These are phyloP conservation scores for Beauveria sp. DNA, from an alignment of 2,329 filamentous ascomycete genomes.

Conservation along the genomic window DNA sequence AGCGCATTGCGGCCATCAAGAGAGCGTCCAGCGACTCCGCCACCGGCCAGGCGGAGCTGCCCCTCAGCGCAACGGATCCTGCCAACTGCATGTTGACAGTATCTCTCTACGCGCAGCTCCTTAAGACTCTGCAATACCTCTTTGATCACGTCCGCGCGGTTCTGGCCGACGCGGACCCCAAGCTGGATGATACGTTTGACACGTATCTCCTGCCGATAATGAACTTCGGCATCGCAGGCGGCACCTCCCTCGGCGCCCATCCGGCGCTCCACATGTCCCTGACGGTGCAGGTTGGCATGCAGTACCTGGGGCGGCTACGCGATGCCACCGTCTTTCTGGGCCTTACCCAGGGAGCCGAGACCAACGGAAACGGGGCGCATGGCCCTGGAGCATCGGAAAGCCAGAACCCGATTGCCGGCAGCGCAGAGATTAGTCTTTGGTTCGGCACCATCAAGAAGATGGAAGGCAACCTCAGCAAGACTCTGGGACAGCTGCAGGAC, in stretches of 20 bases:
- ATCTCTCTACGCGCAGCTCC: conserved; percentile 30
- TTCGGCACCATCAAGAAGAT: conserved; percentile 15
- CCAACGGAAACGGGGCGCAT: conserved; percentile 8
- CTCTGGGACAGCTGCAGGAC: conserved; percentile 15
- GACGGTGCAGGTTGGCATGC: conserved; percentile 34
- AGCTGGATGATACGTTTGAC: conserved; percentile 20
- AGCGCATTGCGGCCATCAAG: conserved; percentile 7
- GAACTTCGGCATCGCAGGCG: conserved; percentile 27
- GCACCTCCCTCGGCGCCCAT: conserved; percentile 29
- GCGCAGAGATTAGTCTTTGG: conserved; percentile 21
- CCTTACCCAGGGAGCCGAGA: conserved; percentile 10
- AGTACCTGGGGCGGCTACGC: conserved; percentile 30
- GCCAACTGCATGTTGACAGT: conserved; percentile 31
- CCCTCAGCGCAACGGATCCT: conserved; percentile 25
- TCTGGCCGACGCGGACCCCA: conserved; percentile 21
- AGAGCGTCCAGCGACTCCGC: not conserved
- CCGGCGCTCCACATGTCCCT: conserved; percentile 35
- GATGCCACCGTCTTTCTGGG: conserved; percentile 24
- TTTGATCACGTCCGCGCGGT: conserved; percentile 29
- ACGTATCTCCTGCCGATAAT: conserved; percentile 35
- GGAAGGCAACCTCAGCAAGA: conserved; percentile 16
- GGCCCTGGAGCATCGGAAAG: not conserved
- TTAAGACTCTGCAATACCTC: conserved; percentile 34
- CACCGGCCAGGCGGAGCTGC: not conserved
- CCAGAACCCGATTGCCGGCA: conserved; percentile 14